Evolutionary conservation across 2,329 filamentous ascomycete genomes (phyloP), one percentile per base, ranked within the genome.

Genomic region (Macrophomina tecta): DNA sequence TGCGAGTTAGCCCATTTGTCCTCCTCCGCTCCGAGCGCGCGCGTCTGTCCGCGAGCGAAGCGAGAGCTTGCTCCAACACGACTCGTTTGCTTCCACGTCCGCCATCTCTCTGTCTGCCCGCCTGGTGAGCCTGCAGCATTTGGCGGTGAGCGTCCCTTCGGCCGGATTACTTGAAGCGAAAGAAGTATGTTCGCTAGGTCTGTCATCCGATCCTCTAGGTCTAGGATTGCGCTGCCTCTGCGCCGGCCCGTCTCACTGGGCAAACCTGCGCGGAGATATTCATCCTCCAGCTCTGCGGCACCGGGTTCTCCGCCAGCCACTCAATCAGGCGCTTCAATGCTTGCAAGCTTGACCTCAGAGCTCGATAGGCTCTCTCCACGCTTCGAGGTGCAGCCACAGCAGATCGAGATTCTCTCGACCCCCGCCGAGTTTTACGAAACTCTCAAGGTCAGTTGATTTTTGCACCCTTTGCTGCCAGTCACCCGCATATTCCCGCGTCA

Each of bases 341-440:
- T 91, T 58, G 87, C 85, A 16, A 82, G 83, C 14, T 84, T 91
- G 65, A 89, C 87, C 12, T 82, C 84, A 51, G 94, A 99, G 78
- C 82, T 99, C 68, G 95, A 99, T 78, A 90, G 86, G 72, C 88
- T 98, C 70, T 91, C 94, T 3, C 95, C 95, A n/a, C 90, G 91
- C 52, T 97, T 99, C 72, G 91, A 94, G 75, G 84, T 99, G 32
- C 83, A 89, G 32, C 92, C 93, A 1, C 91, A 92, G 5, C 88
- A 94, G 67, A 91, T 99, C 60, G 84, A 86, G 11, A 90, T 99
- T 23, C 79, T 99, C 12, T 86, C 89, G 72, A 90, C 91, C 2
- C 95, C 95, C 0, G 80, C 87, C n/a, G 91, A 94, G 64, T 99
- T 99, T 77, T 99, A 97, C 79, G 89, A 91, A 72, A 92, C 90